Conservation (phyloP, 331 rosid species). For the Pyrus hybrid region DNA sequence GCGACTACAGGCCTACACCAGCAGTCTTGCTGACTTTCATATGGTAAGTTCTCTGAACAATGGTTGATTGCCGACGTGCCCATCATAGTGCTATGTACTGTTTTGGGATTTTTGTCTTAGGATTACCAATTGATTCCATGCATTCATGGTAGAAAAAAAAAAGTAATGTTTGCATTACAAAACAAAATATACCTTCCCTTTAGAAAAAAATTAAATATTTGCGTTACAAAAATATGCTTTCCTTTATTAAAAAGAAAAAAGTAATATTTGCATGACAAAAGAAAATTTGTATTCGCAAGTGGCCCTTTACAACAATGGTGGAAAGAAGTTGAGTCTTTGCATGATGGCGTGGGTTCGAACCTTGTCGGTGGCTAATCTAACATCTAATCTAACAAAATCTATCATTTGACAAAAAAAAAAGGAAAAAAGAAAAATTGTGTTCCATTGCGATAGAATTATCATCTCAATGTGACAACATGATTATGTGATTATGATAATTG, state of each 20-base stretch:
- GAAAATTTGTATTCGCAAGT: not conserved
- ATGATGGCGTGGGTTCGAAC: no score
- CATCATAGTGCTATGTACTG: not conserved
- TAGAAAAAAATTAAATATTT: not conserved
- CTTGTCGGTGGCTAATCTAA: no score
- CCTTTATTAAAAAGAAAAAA: not conserved
- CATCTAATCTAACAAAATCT: no score
- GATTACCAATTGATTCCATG: not conserved
- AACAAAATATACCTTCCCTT: not conserved
- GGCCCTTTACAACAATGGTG: no score
- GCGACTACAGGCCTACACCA: constrained; percentile 83
- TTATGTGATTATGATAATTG: not conserved
- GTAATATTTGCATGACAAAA: not conserved
- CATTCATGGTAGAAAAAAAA: not conserved
- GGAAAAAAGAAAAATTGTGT: no score
- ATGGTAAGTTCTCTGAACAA: constrained; percentile 49
- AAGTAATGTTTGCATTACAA: not conserved
- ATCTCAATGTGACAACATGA: not conserved
- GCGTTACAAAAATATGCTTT: not conserved
- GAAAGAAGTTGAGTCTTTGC: no score
- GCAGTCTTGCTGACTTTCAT: constrained; percentile 73
- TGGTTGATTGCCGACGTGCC: not conserved
- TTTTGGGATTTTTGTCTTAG: not conserved
- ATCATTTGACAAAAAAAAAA: no score
- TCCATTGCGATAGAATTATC: not conserved